Evolutionary conservation across 73 alveolate species (phyloP).

Genomic region (Halteria grandinella): DNA sequence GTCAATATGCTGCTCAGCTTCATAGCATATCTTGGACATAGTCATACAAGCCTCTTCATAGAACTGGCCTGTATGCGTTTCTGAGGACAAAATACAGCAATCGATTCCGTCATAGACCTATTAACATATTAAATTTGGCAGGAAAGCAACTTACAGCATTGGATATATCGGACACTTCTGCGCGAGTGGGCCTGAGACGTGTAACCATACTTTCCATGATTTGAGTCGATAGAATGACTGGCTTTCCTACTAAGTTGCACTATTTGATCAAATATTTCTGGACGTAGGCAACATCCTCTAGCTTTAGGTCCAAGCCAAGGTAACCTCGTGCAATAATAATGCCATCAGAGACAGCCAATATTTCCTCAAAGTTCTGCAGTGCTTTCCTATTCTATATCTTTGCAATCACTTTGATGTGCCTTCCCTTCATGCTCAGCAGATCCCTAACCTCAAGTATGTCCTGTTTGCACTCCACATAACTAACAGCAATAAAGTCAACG

Average conservation of each 20-base stretch:
- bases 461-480: conserved; percentile 50
- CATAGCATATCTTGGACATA: conserved; percentile 52
- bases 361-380: conserved; percentile 45
- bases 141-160: no score
- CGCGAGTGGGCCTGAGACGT: conserved; percentile 69
- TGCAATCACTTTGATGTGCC: conserved; percentile 54
- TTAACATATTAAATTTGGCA: no score
- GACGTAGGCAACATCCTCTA: conserved; percentile 56
- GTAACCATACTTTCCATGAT: conserved; percentile 59
- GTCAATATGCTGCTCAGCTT: conserved; percentile 58
- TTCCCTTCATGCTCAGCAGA: conserved; percentile 36
- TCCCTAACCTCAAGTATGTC: conserved; percentile 59
- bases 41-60: conserved; percentile 40
- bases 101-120: conserved; percentile 71
- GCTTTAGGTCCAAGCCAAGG: conserved; percentile 33
- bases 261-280: conserved; percentile 54
- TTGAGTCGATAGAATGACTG: conserved; percentile 65
- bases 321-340: conserved; percentile 61
- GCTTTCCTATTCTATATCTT: conserved; percentile 51
- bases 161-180: conserved; percentile 69
- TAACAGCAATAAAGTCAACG: conserved; percentile 57
- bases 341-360: conserved; percentile 52
- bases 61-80: conserved; percentile 63
- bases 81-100: conserved; percentile 57
- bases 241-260: conserved; percentile 57